Conservation (phyloP, 305 asterid genomes). For the Ajuga reptans region DNA sequence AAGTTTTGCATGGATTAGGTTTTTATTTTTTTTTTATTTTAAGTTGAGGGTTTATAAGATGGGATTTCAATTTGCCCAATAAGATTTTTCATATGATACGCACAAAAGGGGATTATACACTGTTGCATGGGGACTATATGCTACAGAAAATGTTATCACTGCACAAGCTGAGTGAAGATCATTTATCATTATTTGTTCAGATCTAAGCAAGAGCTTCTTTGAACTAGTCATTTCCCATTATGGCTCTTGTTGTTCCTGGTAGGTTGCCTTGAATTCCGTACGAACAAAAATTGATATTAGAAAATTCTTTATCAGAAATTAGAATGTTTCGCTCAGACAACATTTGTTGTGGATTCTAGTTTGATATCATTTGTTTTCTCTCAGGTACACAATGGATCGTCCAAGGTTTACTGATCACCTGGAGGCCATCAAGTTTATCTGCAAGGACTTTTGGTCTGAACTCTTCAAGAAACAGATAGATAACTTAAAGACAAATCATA, state of each 20-base stretch:
- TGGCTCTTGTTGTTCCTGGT: slow-evolving; percentile 5
- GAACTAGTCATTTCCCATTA: background rate
- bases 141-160: background rate
- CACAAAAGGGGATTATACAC: too few relatives aligned
- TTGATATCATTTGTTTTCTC: background rate
- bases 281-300: background rate
- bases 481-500: slow-evolving; percentile 91
- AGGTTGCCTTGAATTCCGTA: background rate
- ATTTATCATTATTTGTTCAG: background rate
- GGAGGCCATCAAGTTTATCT: slow-evolving; percentile 92
- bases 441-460: slow-evolving; percentile 99
- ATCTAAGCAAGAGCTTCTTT: background rate
- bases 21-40: too few relatives aligned
- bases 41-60: too few relatives aligned
- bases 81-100: too few relatives aligned
- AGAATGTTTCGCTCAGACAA: slow-evolving; percentile 1
- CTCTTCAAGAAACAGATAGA: slow-evolving; percentile 98
- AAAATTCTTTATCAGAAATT: background rate
- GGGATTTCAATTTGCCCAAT: too few relatives aligned
- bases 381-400: slow-evolving; percentile 85
- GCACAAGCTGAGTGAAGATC: background rate
- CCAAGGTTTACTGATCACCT: slow-evolving; percentile 93
- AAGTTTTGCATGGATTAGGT: too few relatives aligned
- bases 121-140: background rate
- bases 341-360: background rate